Conservation (phyloP, 1,139 yeast species). For the Martiniozyma asiatica region DNA sequence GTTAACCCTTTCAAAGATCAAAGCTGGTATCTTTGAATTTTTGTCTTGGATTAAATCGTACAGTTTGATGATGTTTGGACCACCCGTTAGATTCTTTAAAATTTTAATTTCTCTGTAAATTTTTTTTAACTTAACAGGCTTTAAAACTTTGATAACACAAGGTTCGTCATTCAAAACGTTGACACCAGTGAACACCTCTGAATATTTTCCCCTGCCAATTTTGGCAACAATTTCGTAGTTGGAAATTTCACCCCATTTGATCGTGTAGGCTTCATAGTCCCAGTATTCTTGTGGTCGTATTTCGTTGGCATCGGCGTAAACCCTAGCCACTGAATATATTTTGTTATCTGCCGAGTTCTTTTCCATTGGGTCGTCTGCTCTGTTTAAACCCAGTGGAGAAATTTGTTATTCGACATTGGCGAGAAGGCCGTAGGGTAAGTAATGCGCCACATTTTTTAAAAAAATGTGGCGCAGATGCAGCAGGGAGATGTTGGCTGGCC, state of each 20-base stretch:
- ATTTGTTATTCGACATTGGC: too few relatives aligned
- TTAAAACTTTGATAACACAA: constrained; percentile 84
- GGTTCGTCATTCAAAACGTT: constrained; percentile 42
- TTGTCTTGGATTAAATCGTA: constrained; percentile 87
- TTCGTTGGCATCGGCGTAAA: constrained; percentile 77
- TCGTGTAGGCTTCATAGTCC: constrained; percentile 65
- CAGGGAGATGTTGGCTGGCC: too few relatives aligned
- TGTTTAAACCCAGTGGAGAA: too few relatives aligned
- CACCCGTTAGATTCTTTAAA: constrained; percentile 75
- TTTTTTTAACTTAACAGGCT: constrained; percentile 94
- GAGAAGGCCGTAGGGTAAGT: too few relatives aligned
- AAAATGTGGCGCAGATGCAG: too few relatives aligned
- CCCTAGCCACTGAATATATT: constrained; percentile 65
- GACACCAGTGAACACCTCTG: constrained; percentile 85
- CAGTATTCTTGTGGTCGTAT: constrained; percentile 77
- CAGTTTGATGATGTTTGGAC: constrained; percentile 72
- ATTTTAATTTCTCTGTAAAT: constrained; percentile 92
- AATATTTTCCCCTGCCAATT: constrained; percentile 94
- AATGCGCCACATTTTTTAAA: too few relatives aligned
- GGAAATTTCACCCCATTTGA: constrained; percentile 52
- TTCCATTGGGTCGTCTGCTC: too few relatives aligned
- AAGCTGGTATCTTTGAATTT: constrained; percentile 82
- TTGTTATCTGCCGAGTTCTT: constrained; percentile 13
- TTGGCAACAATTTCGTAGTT: constrained; percentile 85
- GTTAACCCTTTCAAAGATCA: constrained; percentile 82